These are phyloP conservation scores for Papilionanthe hybrid DNA, from an alignment of 116 monocot genomes.

Conservation along the genomic window DNA sequence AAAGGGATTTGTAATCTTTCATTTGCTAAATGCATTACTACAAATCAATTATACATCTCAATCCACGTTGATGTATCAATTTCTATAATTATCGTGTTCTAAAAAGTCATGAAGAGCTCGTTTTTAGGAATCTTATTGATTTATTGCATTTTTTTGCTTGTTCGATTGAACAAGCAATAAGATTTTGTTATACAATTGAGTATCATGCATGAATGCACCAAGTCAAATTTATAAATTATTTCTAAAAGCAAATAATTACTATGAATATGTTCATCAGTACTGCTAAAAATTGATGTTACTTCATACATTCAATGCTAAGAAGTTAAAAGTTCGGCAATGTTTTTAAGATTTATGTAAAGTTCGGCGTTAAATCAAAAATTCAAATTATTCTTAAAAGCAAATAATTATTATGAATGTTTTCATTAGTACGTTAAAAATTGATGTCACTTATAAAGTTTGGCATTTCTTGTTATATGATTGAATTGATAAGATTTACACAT, in stretches of 20 bases:
- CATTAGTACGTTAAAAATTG: background rate
- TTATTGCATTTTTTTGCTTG: background rate
- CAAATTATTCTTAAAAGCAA: background rate
- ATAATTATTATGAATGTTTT: background rate
- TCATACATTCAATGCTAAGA: background rate
- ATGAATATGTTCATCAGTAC: background rate
- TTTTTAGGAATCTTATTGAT: background rate
- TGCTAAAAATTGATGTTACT: no score
- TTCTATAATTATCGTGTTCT: background rate
- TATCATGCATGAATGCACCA: background rate
- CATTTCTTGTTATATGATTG: background rate
- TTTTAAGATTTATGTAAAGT: background rate
- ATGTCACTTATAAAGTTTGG: background rate
- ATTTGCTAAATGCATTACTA: background rate
- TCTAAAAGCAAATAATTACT: background rate
- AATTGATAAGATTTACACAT: background rate
- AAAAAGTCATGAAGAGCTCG: background rate
- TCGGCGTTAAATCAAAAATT: background rate
- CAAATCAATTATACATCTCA: background rate
- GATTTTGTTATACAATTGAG: no score
- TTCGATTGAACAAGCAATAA: background rate
- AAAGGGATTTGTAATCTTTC: no score
- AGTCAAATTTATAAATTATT: background rate
- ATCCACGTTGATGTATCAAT: background rate
- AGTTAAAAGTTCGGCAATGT: background rate